phyloP scores from a whole-genome alignment of 2,329 filamentous ascomycete genomes.

The Cylindrodendrum hubeiense region DNA sequence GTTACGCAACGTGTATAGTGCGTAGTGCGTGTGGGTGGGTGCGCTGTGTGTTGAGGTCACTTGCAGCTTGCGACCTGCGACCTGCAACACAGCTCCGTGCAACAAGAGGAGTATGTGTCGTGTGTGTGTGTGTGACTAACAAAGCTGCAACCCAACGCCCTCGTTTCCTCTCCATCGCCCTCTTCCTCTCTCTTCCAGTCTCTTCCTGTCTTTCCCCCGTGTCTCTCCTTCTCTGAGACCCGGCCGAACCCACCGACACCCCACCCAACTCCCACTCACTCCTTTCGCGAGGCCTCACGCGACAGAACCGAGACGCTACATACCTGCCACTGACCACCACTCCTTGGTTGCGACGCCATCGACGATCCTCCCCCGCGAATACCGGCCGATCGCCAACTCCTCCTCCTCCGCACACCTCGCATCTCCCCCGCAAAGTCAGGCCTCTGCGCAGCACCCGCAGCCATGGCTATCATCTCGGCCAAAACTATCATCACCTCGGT shows the following conservation, averaged over 20 bases:
- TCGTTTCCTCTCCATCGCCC: background rate
- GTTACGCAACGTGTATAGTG: background rate
- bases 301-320: conserved; percentile 13
- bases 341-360: too few species aligned
- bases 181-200: background rate
- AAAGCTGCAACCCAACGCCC: background rate
- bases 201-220: too few species aligned
- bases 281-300: conserved; percentile 11
- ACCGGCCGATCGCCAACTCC: background rate
- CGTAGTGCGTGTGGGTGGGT: background rate
- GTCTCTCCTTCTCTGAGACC: background rate
- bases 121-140: conserved; percentile 14
- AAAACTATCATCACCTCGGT: conserved; percentile 85
- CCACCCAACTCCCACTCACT: background rate
- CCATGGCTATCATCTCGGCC: conserved; percentile 85
- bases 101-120: background rate
- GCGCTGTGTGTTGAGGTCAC: conserved; percentile 13
- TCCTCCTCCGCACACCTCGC: background rate
- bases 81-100: background rate
- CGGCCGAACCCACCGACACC: background rate
- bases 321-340: too few species aligned
- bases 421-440: background rate
- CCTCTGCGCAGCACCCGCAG: conserved; percentile 35
- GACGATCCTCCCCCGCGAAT: background rate
- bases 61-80: background rate